phyloP scores from a whole-genome alignment of 2,329 filamentous ascomycete species.

The Aspergillus amoenus region DNA sequence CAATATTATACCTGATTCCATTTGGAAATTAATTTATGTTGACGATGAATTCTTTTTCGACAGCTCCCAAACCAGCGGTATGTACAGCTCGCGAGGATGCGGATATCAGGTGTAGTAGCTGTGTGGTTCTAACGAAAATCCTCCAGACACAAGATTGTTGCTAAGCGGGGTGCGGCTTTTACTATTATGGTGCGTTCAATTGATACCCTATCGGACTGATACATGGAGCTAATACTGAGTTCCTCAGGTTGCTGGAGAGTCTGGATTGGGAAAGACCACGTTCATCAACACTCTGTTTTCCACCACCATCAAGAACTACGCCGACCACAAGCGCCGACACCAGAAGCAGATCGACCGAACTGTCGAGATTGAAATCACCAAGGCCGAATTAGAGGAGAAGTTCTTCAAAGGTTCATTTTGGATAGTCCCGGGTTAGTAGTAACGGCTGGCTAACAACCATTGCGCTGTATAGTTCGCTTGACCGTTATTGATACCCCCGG shows the following conservation, averaged over 20 bases:
- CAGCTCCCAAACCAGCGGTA: constrained; percentile 70
- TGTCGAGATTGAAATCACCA: constrained; percentile 99
- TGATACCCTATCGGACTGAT: neutral
- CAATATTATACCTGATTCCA: neutral
- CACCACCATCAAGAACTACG: constrained; percentile 99
- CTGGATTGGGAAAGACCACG: constrained; percentile 96
- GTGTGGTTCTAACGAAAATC: constrained; percentile 12
- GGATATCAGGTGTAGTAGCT: neutral
- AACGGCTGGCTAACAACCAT: constrained; percentile 20
- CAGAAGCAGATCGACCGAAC: constrained; percentile 99
- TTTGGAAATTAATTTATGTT: constrained; percentile 1
- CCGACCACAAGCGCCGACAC: constrained; percentile 98
- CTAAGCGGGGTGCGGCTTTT: constrained; percentile 90
- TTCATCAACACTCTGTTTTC: constrained; percentile 99
- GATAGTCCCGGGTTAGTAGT: neutral
- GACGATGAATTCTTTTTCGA: constrained; percentile 33
- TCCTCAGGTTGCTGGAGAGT: constrained; percentile 89
- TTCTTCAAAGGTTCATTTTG: constrained; percentile 89
- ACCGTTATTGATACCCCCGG: constrained; percentile 99
- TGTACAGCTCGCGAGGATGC: constrained; percentile 32
- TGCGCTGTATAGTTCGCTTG: constrained; percentile 70
- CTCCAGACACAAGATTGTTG: constrained; percentile 67
- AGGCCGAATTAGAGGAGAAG: constrained; percentile 99
- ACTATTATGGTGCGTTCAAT: constrained; percentile 84
- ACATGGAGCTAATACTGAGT: constrained; percentile 25